Evolutionary conservation across 148 eudicot genomes (phyloP).

Genomic region (Simmondsia chinensis): DNA sequence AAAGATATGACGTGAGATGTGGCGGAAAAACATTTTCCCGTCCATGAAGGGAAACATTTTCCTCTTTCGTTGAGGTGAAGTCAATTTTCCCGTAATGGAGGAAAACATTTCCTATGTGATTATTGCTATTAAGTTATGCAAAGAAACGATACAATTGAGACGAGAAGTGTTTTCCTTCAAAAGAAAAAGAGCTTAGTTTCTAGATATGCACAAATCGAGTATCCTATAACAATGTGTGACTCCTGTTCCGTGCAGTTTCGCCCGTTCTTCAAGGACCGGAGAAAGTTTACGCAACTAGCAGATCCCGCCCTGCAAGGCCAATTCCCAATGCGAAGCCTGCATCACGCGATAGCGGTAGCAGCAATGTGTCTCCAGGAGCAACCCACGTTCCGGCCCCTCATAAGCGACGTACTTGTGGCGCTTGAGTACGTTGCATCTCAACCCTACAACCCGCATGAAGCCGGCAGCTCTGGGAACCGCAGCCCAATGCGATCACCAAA

Average conservation of each 20-base stretch:
- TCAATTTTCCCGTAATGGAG: too few species aligned
- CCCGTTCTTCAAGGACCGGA: slow-evolving; percentile 40
- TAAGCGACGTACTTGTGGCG: slow-evolving; percentile 56
- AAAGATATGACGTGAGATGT: too few species aligned
- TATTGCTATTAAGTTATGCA: too few species aligned
- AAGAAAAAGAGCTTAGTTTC: too few species aligned
- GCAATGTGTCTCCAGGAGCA: slow-evolving; percentile 73
- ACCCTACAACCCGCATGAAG: slow-evolving; percentile 20
- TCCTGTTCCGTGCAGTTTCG: slow-evolving; percentile 34
- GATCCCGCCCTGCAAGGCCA: slow-evolving; percentile 50
- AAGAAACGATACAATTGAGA: too few species aligned
- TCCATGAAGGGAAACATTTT: too few species aligned
- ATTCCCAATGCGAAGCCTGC: slow-evolving; percentile 29
- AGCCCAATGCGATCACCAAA: slow-evolving; percentile 11
- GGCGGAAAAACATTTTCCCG: too few species aligned
- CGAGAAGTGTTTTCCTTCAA: too few species aligned
- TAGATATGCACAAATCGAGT: too few species aligned
- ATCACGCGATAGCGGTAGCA: slow-evolving; percentile 49
- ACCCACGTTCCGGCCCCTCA: slow-evolving; percentile 50
- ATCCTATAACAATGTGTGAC: too few species aligned
- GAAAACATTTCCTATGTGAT: too few species aligned
- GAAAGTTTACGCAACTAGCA: slow-evolving; percentile 33
- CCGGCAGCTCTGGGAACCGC: slow-evolving; percentile 11
- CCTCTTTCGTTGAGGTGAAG: too few species aligned
- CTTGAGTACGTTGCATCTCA: slow-evolving; percentile 46